A percentile compares a stretch with the other conserved stretches of the same genome.
These are phyloP conservation scores for Podospora didyma DNA, from an alignment of 495 filamentous ascomycete species.

Conservation along the genomic window DNA sequence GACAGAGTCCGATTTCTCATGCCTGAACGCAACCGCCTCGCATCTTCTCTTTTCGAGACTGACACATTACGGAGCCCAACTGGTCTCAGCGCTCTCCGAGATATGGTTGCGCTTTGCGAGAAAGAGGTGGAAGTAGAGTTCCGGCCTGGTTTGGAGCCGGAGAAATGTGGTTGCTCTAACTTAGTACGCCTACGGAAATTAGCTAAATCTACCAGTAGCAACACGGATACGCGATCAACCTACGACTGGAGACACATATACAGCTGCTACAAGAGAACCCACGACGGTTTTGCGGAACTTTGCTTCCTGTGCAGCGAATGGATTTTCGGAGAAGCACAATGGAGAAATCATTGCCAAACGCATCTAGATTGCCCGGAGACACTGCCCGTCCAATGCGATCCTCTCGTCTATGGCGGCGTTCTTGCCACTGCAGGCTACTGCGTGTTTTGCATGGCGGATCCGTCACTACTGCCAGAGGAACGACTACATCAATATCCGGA, in stretches of 20 bases:
- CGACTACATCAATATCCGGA: not conserved
- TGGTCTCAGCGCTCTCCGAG: not conserved
- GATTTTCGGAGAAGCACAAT: no score
- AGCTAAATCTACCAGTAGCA: no score
- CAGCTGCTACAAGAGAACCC: no score
- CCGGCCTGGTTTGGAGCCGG: not conserved
- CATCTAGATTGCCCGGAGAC: slow-evolving; percentile 15
- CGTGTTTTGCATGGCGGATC: not conserved
- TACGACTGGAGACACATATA: no score
- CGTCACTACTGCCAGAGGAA: not conserved
- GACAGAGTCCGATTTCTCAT: not conserved
- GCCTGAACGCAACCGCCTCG: not conserved
- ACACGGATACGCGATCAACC: no score
- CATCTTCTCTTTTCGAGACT: not conserved
- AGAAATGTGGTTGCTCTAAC: not conserved
- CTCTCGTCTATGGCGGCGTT: slow-evolving; percentile 13
- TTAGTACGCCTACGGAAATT: no score
- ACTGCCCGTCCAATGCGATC: slow-evolving; percentile 16
- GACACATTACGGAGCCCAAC: not conserved
- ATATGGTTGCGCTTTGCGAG: not conserved
- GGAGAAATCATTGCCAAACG: slow-evolving; percentile 7
- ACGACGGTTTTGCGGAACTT: no score
- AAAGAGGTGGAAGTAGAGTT: not conserved
- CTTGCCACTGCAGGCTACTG: not conserved
- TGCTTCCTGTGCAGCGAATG: no score